Base-by-base conservation (phyloP, 2,329 filamentous ascomycete genomes). In the Fusarium robinianum region DNA sequence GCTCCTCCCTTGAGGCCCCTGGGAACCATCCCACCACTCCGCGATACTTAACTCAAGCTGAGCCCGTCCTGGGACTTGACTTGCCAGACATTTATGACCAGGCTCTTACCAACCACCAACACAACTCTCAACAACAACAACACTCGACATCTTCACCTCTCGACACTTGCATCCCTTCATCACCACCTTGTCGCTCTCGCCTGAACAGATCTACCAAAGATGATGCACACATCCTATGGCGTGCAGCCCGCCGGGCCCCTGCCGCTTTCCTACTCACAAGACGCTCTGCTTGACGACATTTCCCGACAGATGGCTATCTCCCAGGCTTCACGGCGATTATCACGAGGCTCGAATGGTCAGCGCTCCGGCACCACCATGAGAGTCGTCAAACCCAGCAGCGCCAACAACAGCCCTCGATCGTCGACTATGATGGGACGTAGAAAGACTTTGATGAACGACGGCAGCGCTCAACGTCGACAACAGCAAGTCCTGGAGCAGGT, bases 321-420 rank as follows among this genome's bases (percentile, higher is more conserved):
- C 23, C 74, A 76, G 43, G 65, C 72, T 18, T 64, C 71, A 25
- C 72, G 77, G 33, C 72, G 73, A 47, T 67, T 72, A 49, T 79
- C 79, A 15, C 72, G 75, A 49, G 67, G 71, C 16, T 75, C 76
- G 7, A 75, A 71, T 52, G 72, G 75, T 53, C 76, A 76, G 64
- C 76, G 73, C 60, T 68, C 65, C 35, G 72, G 69, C 55, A 71
- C 68, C 47, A 69, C 71, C 45, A 83, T 80, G 78, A 76, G 84
- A 48, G 72, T 88, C 25, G 69, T 69, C 42, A 88, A 88, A 66
- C 81, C 84, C 10, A 78, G 71, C 53, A 87, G 84, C 66, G 78
- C 83, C 53, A 87, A 75, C 72, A 87, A 80, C 67, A 88, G 85
- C 65, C 85, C 85, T 10, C 76, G 81, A 56, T 73, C 74, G 5